phyloP scores from a whole-genome alignment of 495 filamentous ascomycete species.

The Tuber melanosporum region DNA sequence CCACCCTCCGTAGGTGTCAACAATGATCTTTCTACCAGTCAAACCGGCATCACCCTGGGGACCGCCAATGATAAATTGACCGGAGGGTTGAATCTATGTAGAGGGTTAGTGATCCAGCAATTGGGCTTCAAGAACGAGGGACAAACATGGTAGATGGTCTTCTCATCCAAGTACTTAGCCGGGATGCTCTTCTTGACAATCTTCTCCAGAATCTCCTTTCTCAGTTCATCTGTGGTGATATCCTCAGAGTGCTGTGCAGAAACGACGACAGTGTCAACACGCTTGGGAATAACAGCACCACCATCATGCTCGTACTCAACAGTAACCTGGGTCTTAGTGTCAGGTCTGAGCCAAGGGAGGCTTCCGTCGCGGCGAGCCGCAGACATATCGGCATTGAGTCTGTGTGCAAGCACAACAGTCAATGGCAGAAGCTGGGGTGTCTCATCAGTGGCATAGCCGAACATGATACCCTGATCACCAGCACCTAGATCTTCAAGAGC shows the following conservation, averaged over 20 bases:
- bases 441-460: slow-evolving; percentile 99
- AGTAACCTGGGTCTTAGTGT: slow-evolving; percentile 99
- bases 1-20: slow-evolving; percentile 99
- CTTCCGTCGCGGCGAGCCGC: slow-evolving; percentile 75
- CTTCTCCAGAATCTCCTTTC: slow-evolving; percentile 95
- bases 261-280: slow-evolving; percentile 95
- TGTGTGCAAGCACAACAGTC: slow-evolving; percentile 87
- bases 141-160: slow-evolving; percentile 84
- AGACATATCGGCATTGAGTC: slow-evolving; percentile 89
- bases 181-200: slow-evolving; percentile 93
- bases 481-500: slow-evolving; percentile 95
- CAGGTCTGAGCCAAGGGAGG: slow-evolving; percentile 90
- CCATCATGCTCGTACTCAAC: slow-evolving; percentile 96
- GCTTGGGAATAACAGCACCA: slow-evolving; percentile 83
- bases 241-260: slow-evolving; percentile 86
- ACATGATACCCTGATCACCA: slow-evolving; percentile 99
- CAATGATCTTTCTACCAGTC: slow-evolving; percentile 99
- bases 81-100: slow-evolving; percentile 83
- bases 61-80: slow-evolving; percentile 97
- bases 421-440: slow-evolving; percentile 94
- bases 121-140: not conserved
- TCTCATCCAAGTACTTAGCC: slow-evolving; percentile 80
- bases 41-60: slow-evolving; percentile 98
- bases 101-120: slow-evolving; percentile 36
- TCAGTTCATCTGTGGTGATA: slow-evolving; percentile 85